Base-by-base conservation (phyloP, 2,329 filamentous ascomycete species). In the Penicillium frequentans region DNA sequence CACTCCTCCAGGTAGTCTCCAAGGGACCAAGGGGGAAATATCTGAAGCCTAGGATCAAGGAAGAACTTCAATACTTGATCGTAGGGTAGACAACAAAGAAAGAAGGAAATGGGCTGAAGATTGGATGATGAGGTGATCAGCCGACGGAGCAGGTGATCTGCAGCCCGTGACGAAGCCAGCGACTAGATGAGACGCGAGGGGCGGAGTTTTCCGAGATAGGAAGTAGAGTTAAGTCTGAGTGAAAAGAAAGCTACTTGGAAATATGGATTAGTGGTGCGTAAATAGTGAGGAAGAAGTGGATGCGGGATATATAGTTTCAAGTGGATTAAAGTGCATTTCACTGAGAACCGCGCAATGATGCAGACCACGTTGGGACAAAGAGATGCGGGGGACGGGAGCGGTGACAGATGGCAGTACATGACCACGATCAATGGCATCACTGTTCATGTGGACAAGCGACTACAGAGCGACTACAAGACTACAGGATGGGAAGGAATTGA, bases 141-240 rank as follows among this genome's bases (percentile, higher is more conserved):
- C 65, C 57, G 65, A 65, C 57, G 29, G 53, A 58, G 57, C 63
- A 67, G 64, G 62, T 67, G 64, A 67, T 66, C 60, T 57, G 59
- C 57, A 58, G 55, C 62, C 54, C 61, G 62, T 64, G 63, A 65
- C 54, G 47, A 52, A 56, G 37, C 35, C 58, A 51, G 56, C 43
- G 47, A 54, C 33, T 37, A 35, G 48, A 37, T 19, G 35, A 21
- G 46, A 52, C 33, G 53, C 47, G 53, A 59, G 56, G 52, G 50
- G 35, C 29, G n/a, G 27, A 37, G 33, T 48, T 21, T 21, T n/a
- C 5, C n/a, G 33, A 35, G 29, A 48, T 21, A 16, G 8, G 8
- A 33, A 33, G 13, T 16, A 45, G 26, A 31, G 19, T 31, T 10
- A 47, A 29, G 33, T 31, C 23, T 48, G 7, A 13, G 33, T 21